Evolutionary conservation across 202 grass and related monocot species (phyloP), one percentile per base, ranked within the genome.

Genomic region (Eragrostis tef): DNA sequence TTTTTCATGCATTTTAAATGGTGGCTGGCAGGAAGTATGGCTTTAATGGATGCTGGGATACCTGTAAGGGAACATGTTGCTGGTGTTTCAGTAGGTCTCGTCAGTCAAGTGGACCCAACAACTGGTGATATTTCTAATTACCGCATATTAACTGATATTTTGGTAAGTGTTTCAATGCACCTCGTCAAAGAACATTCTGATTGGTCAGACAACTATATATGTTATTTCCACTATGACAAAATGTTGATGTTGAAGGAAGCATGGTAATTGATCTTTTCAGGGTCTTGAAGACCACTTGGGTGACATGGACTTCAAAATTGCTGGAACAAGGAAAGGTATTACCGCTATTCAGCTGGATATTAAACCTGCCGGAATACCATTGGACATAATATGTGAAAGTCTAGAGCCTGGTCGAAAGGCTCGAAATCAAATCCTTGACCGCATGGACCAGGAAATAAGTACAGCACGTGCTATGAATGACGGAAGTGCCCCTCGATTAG

Each of bases 301-400:
- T 67, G 96, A 98, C 43, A 98, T 98, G 96, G 96, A 98, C 76
- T 98, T 98, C 80, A 98, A 98, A 91, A 98, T 98, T 88, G 90
- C 96, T 17, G 96, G 96, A 85, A 98, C 96, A 67, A 93, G 92
- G 64, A 91, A 81, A 80, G 96, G 96, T 71, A 90, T 98, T 81
- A 98, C 96, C 68, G 96, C 96, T 82, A 93, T 95, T 79, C 96
- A 98, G 80, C 66, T 98, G 74, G 96, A 98, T 86, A 98, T 98
- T 93, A 98, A 98, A 88, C 96, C 92, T 68, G 96, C 96, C 63
- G 96, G 96, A 82, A 98, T 98, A 84, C 96, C 96, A 50, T 87
- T 98, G 57, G 90, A 95, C 65, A 98, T 98, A 83, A 81, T 98
- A 70, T 98, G 96, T 57, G 90, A 98, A 86, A 93, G 88, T 86